Conservation (phyloP, 1,284 basidiomycete genomes). For the Fistulinella cinereoalba region DNA sequence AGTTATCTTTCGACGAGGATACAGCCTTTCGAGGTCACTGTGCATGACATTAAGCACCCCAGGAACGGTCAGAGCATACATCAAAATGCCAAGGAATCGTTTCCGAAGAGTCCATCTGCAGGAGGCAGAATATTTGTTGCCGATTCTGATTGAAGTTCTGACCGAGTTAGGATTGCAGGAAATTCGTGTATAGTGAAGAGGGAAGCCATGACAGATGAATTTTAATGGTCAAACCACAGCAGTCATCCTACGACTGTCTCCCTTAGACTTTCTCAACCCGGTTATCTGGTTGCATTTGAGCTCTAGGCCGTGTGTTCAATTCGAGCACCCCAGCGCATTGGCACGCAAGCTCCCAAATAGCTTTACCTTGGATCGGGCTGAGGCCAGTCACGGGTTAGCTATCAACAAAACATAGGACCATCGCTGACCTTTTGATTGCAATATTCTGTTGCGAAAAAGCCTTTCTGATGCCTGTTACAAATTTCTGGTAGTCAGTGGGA, state of each 20-base stretch:
- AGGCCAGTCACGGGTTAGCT: no score
- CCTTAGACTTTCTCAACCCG: no score
- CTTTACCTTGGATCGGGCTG: constrained; percentile 17
- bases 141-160: constrained; percentile 45
- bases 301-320: no score
- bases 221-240: no score
- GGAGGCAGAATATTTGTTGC: constrained; percentile 48
- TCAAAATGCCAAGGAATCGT: constrained; percentile 54
- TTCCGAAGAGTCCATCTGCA: neutral
- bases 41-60: constrained; percentile 77
- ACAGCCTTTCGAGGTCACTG: constrained; percentile 72
- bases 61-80: constrained; percentile 67
- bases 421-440: constrained; percentile 19
- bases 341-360: constrained; percentile 27
- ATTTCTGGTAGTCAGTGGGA: constrained; percentile 22
- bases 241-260: no score
- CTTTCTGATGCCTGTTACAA: constrained; percentile 14
- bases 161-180: constrained; percentile 34
- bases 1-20: constrained; percentile 81
- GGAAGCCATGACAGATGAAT: no score
- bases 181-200: no score
- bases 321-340: no score
- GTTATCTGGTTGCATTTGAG: no score
- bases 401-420: neutral
- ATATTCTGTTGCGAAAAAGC: neutral